Evolutionary conservation across 179 eudicot genomes (phyloP).

Genomic region (Vitellaria paradoxa): DNA sequence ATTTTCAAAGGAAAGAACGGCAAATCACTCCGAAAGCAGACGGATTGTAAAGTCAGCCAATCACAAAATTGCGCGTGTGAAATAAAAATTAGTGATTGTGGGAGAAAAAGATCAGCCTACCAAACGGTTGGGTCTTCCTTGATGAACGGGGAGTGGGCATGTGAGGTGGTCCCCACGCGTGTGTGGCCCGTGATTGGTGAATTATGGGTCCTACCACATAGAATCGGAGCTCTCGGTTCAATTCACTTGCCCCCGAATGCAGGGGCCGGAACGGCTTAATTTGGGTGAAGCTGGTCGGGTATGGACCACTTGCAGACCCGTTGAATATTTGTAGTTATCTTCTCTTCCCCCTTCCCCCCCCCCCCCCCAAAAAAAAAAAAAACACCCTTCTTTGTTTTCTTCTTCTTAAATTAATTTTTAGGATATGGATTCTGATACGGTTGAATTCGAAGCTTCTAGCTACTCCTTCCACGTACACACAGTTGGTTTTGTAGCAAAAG

Average conservation of each 20-base stretch:
- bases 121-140: background rate
- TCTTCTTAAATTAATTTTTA: no score
- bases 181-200: constrained; percentile 2
- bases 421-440: no score
- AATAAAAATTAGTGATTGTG: background rate
- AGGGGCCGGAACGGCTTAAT: background rate
- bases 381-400: no score
- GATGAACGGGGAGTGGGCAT: constrained; percentile 15
- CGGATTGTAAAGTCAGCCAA: background rate
- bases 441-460: no score
- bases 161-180: no score
- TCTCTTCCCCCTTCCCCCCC: no score
- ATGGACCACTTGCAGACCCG: background rate
- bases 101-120: background rate
- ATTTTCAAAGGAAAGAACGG: background rate
- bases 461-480: no score
- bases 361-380: no score
- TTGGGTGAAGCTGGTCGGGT: background rate
- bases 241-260: background rate
- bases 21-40: constrained; percentile 14
- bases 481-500: no score
- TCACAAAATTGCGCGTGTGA: background rate
- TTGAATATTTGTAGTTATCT: background rate
- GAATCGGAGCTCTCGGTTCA: background rate
- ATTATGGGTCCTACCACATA: constrained; percentile 1